Percentiles rank a stretch among this genome's conserved stretches.
Conservation (phyloP, 106 monocot species). For the Dendrobium chrysotoxum region DNA sequence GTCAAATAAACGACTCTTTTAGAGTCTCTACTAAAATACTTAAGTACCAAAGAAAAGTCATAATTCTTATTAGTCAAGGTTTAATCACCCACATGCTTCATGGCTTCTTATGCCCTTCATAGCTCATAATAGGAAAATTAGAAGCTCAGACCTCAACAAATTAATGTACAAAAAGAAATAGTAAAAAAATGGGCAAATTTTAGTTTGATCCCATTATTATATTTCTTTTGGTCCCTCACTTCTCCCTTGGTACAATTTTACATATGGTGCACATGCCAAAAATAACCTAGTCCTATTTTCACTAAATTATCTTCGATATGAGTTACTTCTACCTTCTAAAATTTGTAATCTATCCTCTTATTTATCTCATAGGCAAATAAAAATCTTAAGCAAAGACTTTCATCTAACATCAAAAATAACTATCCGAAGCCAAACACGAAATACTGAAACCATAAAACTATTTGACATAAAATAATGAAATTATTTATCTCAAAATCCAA, state of each 20-base stretch:
- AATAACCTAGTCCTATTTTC: neutral
- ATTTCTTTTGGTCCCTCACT: neutral
- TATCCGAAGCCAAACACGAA: no score
- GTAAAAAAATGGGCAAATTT: neutral
- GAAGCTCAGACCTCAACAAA: neutral
- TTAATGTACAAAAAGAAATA: neutral
- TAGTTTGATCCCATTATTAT: neutral
- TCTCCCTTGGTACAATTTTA: neutral
- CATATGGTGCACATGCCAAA: neutral
- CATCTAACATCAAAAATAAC: no score
- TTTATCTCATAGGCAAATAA: no score
- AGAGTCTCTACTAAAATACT: neutral
- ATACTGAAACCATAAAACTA: no score
- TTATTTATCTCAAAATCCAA: no score
- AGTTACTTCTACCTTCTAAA: no score
- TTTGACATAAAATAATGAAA: no score
- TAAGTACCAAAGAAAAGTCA: neutral
- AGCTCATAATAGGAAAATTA: neutral
- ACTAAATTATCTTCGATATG: no score
- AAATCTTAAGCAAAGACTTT: no score
- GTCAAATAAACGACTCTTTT: neutral
- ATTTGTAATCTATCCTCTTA: no score
- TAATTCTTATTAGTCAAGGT: neutral
- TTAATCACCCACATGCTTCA: neutral
- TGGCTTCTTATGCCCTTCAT: neutral